Percentiles rank a stretch among this genome's conserved stretches.
Conservation (phyloP, 2,329 filamentous ascomycete genomes). For the Podosphaera fusca region DNA sequence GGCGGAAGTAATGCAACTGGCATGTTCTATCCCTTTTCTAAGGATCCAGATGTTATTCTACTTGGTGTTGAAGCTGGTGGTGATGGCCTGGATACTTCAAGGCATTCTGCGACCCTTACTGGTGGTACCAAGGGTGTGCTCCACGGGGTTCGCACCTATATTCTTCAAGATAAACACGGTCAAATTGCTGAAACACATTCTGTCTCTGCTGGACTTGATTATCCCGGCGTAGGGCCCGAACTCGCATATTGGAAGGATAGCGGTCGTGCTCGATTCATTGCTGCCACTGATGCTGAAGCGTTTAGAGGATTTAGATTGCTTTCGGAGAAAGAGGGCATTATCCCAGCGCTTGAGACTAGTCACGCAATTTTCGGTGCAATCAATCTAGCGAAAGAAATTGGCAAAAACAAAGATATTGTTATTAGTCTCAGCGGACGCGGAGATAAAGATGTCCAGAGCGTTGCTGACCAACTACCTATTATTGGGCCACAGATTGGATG, state of each 20-base stretch:
- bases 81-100: conserved; percentile 65
- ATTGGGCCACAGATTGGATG: conserved; percentile 72
- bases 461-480: conserved; percentile 77
- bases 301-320: conserved; percentile 71
- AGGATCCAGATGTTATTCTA: conserved; percentile 65
- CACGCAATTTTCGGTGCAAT: conserved; percentile 82
- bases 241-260: conserved; percentile 82
- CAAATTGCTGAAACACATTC: conserved; percentile 93
- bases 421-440: conserved; percentile 84
- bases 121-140: conserved; percentile 79
- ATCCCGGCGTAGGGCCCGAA: conserved; percentile 89
- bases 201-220: conserved; percentile 87
- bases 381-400: conserved; percentile 80
- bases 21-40: conserved; percentile 94
- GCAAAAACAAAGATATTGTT: conserved; percentile 69
- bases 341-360: conserved; percentile 79
- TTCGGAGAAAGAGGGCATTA: conserved; percentile 81
- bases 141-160: conserved; percentile 87
- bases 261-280: conserved; percentile 65
- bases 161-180: conserved; percentile 77
- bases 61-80: conserved; percentile 89
- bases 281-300: conserved; percentile 77
- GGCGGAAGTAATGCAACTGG: conserved; percentile 86
- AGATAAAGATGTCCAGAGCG: conserved; percentile 97
- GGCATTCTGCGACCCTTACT: conserved; percentile 72